Conservation (phyloP, 345 rosid genomes). For the Psidium guajava region DNA sequence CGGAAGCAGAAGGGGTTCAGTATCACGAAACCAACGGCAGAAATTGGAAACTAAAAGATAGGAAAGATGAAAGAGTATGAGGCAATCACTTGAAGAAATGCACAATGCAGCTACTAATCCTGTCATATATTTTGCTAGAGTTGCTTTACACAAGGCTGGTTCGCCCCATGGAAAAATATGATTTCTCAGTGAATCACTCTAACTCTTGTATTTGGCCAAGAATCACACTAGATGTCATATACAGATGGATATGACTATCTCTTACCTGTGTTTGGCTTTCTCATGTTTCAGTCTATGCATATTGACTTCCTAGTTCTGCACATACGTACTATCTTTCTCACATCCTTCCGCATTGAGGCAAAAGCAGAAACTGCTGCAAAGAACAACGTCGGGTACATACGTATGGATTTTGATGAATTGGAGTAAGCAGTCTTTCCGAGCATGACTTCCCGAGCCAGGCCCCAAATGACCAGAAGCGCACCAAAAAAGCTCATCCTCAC, state of each 20-base stretch:
- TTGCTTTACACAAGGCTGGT: neutral
- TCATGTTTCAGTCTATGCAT: neutral
- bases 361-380: constrained; percentile 43
- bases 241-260: neutral
- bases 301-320: constrained; percentile 9
- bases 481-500: constrained; percentile 60
- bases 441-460: constrained; percentile 34
- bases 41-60: neutral
- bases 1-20: neutral
- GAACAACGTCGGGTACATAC: constrained; percentile 32
- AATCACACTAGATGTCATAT: neutral
- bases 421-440: constrained; percentile 5
- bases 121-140: neutral
- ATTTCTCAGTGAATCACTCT: neutral
- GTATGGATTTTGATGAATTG: constrained; percentile 3
- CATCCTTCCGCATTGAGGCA: constrained; percentile 51
- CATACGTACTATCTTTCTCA: constrained; percentile 38
- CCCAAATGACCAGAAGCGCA: constrained; percentile 51
- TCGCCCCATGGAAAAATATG: neutral
- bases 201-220: neutral
- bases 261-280: neutral
- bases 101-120: neutral
- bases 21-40: neutral
- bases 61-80: neutral
- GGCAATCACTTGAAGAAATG: neutral